Percentiles rank a stretch among this genome's conserved stretches.
Conservation (phyloP, 2,329 filamentous ascomycete species). For the Colletotrichum australisinense region DNA sequence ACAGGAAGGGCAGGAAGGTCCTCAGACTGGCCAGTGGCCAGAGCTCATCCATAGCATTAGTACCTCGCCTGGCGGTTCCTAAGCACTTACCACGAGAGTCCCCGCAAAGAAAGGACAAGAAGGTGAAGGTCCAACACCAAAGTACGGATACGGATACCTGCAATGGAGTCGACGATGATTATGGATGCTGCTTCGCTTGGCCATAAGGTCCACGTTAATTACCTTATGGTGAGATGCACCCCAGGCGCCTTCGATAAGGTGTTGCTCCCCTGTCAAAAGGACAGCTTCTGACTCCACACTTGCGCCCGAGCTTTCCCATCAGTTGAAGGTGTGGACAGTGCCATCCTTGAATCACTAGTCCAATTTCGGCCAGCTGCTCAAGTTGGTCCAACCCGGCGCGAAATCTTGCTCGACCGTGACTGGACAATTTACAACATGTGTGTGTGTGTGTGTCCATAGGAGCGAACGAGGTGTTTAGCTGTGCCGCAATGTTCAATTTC, state of each 20-base stretch:
- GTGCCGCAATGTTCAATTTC: constrained; percentile 29
- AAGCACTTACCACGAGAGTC: neutral
- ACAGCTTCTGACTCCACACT: neutral
- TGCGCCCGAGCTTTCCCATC: constrained; percentile 5
- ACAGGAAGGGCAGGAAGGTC: neutral
- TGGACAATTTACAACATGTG: neutral
- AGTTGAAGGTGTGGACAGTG: neutral
- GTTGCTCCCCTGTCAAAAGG: neutral
- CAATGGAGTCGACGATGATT: neutral
- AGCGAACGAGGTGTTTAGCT: constrained; percentile 7
- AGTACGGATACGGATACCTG: too few species aligned
- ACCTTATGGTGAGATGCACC: neutral
- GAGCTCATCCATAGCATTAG: too few species aligned
- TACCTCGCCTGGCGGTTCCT: too few species aligned
- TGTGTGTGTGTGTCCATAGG: neutral
- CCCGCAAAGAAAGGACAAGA: neutral
- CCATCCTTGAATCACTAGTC: neutral
- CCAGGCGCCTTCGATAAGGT: neutral
- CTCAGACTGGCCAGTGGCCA: too few species aligned
- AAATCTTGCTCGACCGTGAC: constrained; percentile 1
- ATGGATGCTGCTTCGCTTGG: neutral
- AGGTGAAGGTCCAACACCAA: too few species aligned
- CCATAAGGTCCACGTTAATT: too few species aligned
- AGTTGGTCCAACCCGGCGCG: neutral
- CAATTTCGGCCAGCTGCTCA: neutral